phyloP scores from a whole-genome alignment of 495 filamentous ascomycete species.

The Aspergillus asperescens region DNA sequence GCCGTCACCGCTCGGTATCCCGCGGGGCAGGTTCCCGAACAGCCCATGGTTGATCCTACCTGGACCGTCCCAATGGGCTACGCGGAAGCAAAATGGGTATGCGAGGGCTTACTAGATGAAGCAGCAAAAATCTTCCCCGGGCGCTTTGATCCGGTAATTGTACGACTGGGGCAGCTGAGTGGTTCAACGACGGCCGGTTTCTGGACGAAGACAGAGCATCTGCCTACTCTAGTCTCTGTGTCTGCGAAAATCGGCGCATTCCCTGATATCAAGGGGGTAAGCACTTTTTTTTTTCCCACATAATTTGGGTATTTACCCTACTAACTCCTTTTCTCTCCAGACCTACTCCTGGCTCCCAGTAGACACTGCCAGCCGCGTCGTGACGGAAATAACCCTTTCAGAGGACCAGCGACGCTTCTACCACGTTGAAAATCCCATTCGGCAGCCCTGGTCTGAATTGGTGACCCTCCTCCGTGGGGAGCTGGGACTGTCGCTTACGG shows the following conservation, averaged over 20 bases:
- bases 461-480: too few relatives aligned
- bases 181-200: background rate
- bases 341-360: too few relatives aligned
- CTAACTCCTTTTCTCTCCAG: too few relatives aligned
- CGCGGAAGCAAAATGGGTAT: background rate
- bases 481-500: too few relatives aligned
- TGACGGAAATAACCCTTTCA: too few relatives aligned
- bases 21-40: background rate
- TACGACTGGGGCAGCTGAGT: background rate
- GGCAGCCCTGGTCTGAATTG: too few relatives aligned
- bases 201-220: background rate
- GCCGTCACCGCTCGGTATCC: constrained; percentile 27
- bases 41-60: background rate
- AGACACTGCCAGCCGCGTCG: too few relatives aligned
- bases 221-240: background rate
- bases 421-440: too few relatives aligned
- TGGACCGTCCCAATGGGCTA: background rate
- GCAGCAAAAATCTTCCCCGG: background rate
- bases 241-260: background rate
- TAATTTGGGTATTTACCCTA: too few relatives aligned
- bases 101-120: background rate
- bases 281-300: too few relatives aligned
- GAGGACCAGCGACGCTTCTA: too few relatives aligned
- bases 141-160: background rate
- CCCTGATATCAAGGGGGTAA: too few relatives aligned